Base-by-base conservation (phyloP, 192 early-diverging fungal species). In the Coemansia sp. region DNA sequence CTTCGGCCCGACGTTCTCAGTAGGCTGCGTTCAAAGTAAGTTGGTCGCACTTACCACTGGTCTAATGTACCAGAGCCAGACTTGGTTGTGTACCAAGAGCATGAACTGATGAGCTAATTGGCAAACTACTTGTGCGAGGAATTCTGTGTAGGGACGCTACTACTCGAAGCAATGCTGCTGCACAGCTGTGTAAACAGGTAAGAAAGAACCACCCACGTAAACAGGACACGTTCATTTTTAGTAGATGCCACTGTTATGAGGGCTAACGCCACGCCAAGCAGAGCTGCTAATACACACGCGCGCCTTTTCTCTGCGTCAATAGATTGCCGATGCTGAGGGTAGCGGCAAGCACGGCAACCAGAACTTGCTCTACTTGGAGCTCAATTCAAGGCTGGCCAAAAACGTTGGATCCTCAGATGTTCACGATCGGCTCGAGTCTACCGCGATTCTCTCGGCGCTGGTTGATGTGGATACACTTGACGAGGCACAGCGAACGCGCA, bases 341-440 rank as follows among this genome's bases (percentile, higher is more conserved):
- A 27, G 24, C 24, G 24, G 24, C 24, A 27, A 27, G 24, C 24
- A 27, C 24, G 24, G 24, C 24, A 27, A 27, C 24, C 24, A 27
- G 24, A 27, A 27, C 24, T 27, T 27, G 24, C 24, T 27, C 24
- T 27, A 27, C 24, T 27, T 27, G 24, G 24, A 27, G 24, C 24
- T 27, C 24, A 27, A 27, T 27, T 27, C 24, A 27, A 27, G 24
- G 24, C 24, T 27, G 24, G 24, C 24, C 24, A 27, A 27, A 27
- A 62, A 68, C 11, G 33, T 72, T 2, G 43, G 60, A 12, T 68
- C 75, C 0, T 16, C 51, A 8, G 51, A 67, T 27, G 12, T 52
- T n/a, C 41, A 54, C 16, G 75, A 77, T 52, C 75, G 70, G 31
- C 57, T 72, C 20, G 75, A 67, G 47, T 72, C 69, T 41, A 69